Base-by-base conservation (phyloP, 2,329 filamentous ascomycete genomes). In the Diaporthe humulicola region DNA sequence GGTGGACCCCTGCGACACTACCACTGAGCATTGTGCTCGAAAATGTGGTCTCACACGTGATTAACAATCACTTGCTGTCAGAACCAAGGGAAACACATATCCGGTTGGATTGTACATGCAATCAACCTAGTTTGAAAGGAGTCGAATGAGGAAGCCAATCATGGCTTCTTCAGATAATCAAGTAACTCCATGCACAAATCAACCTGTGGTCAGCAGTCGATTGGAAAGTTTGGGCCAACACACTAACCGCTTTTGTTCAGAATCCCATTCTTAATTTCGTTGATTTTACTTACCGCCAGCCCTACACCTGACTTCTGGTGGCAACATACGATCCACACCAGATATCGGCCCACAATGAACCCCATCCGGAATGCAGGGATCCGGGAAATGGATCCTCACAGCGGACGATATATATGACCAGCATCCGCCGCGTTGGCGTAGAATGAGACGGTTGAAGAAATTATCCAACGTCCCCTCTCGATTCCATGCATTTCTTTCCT, bases 241-340 rank as follows among this genome's bases (percentile, higher is more conserved):
- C n/a, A n/a, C 48, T 69, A 52, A 38, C 64, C 64, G 17, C 19
- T 69, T 54, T 33, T 25, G 33, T 14, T 17, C 30, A 36, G 40
- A 25, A 28, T 33, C 7, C 25, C n/a, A 42, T 42, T 25, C 8
- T n/a, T 54, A 40, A 72, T 72, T 40, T 56, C 17, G 28, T 56
- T 64, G 40, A 22, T 22, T 25, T 40, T 40, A 17, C 36, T 72
- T 54, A 66, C 70, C 70, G 70, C 70, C 36, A 36, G 36, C 57
- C 48, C 57, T 54, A 30, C 57, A 25, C 36, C 33, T 72, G 70
- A 72, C 70, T 72, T 64, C 57, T 19, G 17, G 28, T 22, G 19
- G 57, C n/a, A 72, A 72, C 70, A 19, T 72, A 64, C 48, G 70
- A 72, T 72, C 57, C 70, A 72, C 70, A 45, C 10, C 15, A 45